Evolutionary conservation across 345 rosid species (phyloP), one percentile per base, ranked within the genome.

Genomic region (Heritiera littoralis): DNA sequence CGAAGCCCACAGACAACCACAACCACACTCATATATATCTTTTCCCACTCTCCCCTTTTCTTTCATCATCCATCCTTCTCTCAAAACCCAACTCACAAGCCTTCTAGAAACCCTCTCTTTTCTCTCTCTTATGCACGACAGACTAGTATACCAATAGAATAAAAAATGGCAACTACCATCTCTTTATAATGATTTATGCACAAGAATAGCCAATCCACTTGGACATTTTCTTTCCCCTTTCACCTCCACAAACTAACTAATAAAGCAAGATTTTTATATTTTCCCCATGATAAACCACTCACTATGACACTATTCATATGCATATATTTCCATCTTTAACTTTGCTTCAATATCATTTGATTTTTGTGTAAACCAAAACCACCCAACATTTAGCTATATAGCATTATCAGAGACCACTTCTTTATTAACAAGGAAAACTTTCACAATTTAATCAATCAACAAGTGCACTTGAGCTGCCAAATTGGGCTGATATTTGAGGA

Each of bases 1-100:
- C 91, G 77, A 91, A 87, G 85, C 86, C 86, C 89, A 87, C 88
- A 79, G 11, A 79, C 88, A 89, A 81, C 87, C 78, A 82, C 86
- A 86, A 79, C 90, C 86, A 82, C 89, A 82, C 66, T 84, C 86
- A 83, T 52, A 52, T 35, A 35, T 35, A 38, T 72, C 56, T 51
- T 85, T 69, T 74, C 74, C 79, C 80, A 59, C 64, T 32, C 68
- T 61, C 56, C 40, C 67, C 20, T 71, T 79, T 78, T 74, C 83
- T 75, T 59, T 77, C 83, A 60, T 81, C 85, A 72, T 83, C 83
- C 38, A 23, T 23, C 28, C 23, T 74, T 63, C 66, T 81, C 77
- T 79, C 55, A 78, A 58, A 55, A 78, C 81, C 85, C 89, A 89
- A 84, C 85, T 88, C 86, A 89, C 86, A 81, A 69, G 77, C 54